Percentiles rank a stretch among this genome's conserved stretches.
phyloP scores from a whole-genome alignment of 257 asterid species.

The Prunella vulgaris region DNA sequence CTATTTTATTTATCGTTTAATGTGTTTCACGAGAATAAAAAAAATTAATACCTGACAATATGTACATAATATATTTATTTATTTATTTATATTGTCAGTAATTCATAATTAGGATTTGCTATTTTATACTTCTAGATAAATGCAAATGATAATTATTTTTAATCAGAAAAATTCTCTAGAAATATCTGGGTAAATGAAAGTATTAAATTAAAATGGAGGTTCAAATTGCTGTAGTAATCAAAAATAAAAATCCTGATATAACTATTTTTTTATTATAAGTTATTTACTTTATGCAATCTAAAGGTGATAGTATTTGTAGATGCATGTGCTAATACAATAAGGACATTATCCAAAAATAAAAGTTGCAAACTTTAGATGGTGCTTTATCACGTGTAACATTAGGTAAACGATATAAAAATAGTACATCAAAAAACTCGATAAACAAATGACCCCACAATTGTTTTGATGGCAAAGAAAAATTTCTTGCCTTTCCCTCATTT shows the following conservation, averaged over 20 bases:
- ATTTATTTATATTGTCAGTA: no score
- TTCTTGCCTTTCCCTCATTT: constrained; percentile 14
- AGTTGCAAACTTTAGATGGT: neutral
- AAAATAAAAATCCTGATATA: no score
- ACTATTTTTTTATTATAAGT: neutral
- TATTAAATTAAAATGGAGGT: neutral
- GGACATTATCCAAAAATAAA: neutral
- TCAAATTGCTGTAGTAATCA: neutral
- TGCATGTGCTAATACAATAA: neutral
- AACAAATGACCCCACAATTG: constrained; percentile 24
- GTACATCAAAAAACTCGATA: neutral
- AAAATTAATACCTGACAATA: no score
- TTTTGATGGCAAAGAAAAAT: constrained; percentile 16
- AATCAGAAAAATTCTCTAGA: no score
- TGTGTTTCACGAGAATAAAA: no score
- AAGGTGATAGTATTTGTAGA: neutral
- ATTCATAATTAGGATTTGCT: no score
- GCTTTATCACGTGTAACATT: neutral
- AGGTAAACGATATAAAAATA: neutral
- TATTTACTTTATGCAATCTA: neutral
- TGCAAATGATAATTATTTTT: no score
- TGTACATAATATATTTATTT: no score
- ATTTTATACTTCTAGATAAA: no score
- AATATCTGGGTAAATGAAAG: no score
- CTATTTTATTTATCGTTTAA: no score